A percentile compares a stretch with the other conserved stretches of the same genome.
phyloP scores from a whole-genome alignment of 2,329 filamentous ascomycete genomes.

The Aspergillus quadricinctus region DNA sequence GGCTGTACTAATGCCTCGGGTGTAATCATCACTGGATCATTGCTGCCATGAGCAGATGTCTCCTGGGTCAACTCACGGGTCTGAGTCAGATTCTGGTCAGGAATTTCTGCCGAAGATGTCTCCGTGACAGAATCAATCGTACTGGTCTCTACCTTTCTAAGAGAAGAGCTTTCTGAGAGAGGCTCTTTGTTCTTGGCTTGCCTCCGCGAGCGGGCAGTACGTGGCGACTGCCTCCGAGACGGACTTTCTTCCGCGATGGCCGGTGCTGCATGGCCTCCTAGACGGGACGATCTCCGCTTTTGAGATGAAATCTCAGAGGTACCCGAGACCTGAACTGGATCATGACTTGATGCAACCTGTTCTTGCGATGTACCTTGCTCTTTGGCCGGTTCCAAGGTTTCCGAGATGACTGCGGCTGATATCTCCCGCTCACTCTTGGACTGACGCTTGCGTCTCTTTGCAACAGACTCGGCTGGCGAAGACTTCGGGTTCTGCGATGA shows the following conservation, averaged over 20 bases:
- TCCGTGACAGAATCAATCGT: background rate
- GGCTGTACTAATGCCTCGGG: slow-evolving; percentile 1
- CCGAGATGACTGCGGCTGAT: background rate
- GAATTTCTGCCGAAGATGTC: background rate
- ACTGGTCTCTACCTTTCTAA: slow-evolving; percentile 1
- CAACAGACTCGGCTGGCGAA: slow-evolving; percentile 17
- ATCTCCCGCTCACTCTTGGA: slow-evolving; percentile 4
- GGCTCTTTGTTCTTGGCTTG: slow-evolving; percentile 13
- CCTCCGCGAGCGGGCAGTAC: slow-evolving; percentile 17
- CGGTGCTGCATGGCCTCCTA: slow-evolving; percentile 19
- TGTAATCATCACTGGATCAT: slow-evolving; percentile 9
- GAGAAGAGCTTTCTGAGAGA: slow-evolving; percentile 3
- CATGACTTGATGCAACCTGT: background rate
- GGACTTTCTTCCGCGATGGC: slow-evolving; percentile 9
- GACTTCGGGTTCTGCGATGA: slow-evolving; percentile 6
- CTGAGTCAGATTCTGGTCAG: background rate
- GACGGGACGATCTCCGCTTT: slow-evolving; percentile 29
- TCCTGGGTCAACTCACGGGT: background rate
- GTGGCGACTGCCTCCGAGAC: slow-evolving; percentile 11
- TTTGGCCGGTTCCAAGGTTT: background rate
- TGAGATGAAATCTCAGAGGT: slow-evolving; percentile 16
- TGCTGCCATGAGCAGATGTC: background rate
- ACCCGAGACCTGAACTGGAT: slow-evolving; percentile 4
- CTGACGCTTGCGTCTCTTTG: slow-evolving; percentile 23
- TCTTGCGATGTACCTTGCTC: background rate